A percentile compares a stretch with the other conserved stretches of the same genome.
Conservation (phyloP, 2,329 filamentous ascomycete species). For the Penicillium sp. region DNA sequence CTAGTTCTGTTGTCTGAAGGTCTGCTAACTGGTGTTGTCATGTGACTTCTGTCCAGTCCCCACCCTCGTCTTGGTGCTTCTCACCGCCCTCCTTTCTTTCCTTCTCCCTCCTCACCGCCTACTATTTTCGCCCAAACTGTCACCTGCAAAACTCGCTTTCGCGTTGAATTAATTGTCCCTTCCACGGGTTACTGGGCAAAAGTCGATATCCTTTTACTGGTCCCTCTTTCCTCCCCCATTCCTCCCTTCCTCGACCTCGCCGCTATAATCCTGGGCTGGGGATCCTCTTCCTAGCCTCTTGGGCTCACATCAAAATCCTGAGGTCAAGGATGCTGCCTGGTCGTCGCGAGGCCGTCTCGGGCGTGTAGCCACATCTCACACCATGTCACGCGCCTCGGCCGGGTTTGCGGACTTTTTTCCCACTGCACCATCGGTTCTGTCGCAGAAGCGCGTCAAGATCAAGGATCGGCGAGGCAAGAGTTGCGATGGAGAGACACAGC, state of each 20-base stretch:
- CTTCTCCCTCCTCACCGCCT: constrained; percentile 13
- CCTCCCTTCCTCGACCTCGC: constrained; percentile 2
- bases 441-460: constrained; percentile 54
- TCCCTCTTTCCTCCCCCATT: background rate
- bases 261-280: constrained; percentile 11
- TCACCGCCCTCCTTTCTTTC: constrained; percentile 6
- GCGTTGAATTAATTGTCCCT: constrained; percentile 14
- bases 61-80: background rate
- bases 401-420: constrained; percentile 88
- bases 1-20: too few relatives aligned
- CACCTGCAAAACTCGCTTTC: constrained; percentile 27
- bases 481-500: constrained; percentile 30
- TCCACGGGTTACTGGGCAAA: constrained; percentile 6
- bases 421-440: constrained; percentile 71
- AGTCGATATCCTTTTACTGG: constrained; percentile 5
- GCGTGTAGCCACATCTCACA: constrained; percentile 59
- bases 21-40: background rate
- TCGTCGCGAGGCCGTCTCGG: constrained; percentile 42
- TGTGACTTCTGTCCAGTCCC: background rate
- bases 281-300: constrained; percentile 28
- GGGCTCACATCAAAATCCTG: constrained; percentile 28
- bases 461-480: constrained; percentile 66
- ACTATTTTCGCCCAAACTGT: constrained; percentile 14
- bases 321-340: constrained; percentile 50
- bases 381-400: constrained; percentile 80